Percentiles rank a stretch among this genome's conserved stretches.
These are phyloP conservation scores for Ceratocystis colombiana DNA, from an alignment of 2,329 filamentous ascomycete species.

Conservation along the genomic window DNA sequence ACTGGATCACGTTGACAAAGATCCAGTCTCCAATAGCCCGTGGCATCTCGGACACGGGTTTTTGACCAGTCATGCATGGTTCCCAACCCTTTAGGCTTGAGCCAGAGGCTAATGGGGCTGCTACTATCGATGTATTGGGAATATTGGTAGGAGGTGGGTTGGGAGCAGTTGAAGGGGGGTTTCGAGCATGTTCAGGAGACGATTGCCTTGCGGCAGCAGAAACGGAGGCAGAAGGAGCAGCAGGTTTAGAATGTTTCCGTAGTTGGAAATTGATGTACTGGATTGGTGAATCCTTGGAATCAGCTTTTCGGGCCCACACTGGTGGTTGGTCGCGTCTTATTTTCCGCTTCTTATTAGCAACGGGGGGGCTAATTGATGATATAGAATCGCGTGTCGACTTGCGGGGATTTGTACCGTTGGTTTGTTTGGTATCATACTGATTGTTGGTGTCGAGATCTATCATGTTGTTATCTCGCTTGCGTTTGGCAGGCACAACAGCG, in stretches of 20 bases:
- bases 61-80: conserved; percentile 56
- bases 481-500: conserved; percentile 37
- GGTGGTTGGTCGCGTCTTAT: conserved; percentile 35
- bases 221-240: conserved; percentile 32
- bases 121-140: neutral
- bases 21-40: conserved; percentile 72
- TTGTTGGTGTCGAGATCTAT: conserved; percentile 22
- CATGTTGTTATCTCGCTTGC: conserved; percentile 40
- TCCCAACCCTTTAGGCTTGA: conserved; percentile 49
- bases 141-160: conserved; percentile 26
- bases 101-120: neutral
- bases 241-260: conserved; percentile 34
- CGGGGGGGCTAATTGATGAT: conserved; percentile 28
- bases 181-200: conserved; percentile 40
- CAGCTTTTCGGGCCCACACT: conserved; percentile 41
- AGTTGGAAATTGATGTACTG: conserved; percentile 40
- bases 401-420: conserved; percentile 19
- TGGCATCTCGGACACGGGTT: conserved; percentile 65
- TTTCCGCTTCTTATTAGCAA: conserved; percentile 34
- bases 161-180: conserved; percentile 26
- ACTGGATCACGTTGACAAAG: conserved; percentile 58
- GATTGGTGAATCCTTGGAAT: conserved; percentile 33
- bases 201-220: conserved; percentile 32
- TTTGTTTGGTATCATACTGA: conserved; percentile 19
- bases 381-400: conserved; percentile 21